phyloP scores from a whole-genome alignment of 179 eudicot genomes.

The Spinacia oleracea region DNA sequence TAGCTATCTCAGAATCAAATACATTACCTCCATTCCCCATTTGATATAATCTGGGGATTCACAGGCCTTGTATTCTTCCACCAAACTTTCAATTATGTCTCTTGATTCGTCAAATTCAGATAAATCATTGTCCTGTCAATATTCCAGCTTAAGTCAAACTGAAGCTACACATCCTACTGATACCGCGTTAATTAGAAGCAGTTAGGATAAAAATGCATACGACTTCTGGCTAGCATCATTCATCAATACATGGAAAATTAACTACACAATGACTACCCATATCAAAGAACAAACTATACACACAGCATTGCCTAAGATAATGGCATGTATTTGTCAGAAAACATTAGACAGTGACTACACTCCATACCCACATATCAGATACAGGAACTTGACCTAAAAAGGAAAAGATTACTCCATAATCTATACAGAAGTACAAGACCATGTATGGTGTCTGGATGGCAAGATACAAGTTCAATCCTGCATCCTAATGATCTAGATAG shows the following conservation, averaged over 20 bases:
- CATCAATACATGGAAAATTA: too few species aligned
- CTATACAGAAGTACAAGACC: too few species aligned
- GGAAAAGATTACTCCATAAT: background rate
- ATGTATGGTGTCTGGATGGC: background rate
- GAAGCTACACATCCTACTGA: background rate
- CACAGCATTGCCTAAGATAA: background rate
- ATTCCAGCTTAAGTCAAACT: constrained; percentile 12
- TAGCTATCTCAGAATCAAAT: background rate
- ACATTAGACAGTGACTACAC: background rate
- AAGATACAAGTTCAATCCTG: background rate
- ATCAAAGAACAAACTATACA: background rate
- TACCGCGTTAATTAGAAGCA: constrained; percentile 3
- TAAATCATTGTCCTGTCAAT: constrained; percentile 91
- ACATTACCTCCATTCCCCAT: constrained; percentile 99
- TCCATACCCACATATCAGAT: background rate
- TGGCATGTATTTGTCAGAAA: background rate
- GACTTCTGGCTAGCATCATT: too few species aligned
- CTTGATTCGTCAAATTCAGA: constrained; percentile 97
- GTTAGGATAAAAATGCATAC: background rate
- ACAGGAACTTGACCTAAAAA: background rate
- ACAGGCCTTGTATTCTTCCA: constrained; percentile 98
- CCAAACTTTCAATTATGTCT: constrained; percentile 85
- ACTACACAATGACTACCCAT: background rate
- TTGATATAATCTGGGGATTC: constrained; percentile 98
- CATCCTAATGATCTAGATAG: background rate